Percentiles rank a stretch among this genome's conserved stretches.
phyloP scores from a whole-genome alignment of 352 stramenopile species.

The Globisporangium cystogenes region DNA sequence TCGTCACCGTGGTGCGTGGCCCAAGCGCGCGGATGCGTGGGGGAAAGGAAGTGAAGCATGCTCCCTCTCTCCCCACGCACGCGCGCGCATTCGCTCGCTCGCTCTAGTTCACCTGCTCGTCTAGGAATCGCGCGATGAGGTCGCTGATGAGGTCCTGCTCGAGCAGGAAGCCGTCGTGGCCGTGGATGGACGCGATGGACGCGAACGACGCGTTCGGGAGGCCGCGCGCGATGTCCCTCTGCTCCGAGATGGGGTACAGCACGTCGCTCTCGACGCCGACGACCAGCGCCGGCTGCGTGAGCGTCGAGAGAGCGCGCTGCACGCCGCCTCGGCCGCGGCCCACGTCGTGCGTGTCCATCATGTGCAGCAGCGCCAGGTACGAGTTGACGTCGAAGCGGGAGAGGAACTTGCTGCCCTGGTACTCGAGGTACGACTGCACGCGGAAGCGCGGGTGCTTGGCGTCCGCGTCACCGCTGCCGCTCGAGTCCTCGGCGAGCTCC shows the following conservation, averaged over 20 bases:
- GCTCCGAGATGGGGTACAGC: constrained; percentile 92
- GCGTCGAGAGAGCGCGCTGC: constrained; percentile 39
- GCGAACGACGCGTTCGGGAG: constrained; percentile 86
- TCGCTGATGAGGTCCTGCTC: constrained; percentile 92
- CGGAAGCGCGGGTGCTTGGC: constrained; percentile 35
- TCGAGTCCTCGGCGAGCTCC: constrained; percentile 21
- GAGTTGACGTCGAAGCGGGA: constrained; percentile 94
- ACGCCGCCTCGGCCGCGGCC: constrained; percentile 77
- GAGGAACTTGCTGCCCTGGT: constrained; percentile 96
- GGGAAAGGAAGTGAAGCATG: background rate
- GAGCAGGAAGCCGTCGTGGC: constrained; percentile 96
- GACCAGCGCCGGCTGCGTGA: constrained; percentile 84
- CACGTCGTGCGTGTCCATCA: constrained; percentile 97
- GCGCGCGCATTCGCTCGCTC: background rate
- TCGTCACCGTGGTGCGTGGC: background rate
- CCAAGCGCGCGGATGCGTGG: background rate
- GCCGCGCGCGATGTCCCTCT: constrained; percentile 78
- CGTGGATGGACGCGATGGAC: constrained; percentile 87
- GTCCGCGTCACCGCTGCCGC: constrained; percentile 12
- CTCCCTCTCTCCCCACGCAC: background rate
- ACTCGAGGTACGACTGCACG: constrained; percentile 85
- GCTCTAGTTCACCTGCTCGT: constrained; percentile 18
- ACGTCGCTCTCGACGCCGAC: constrained; percentile 94
- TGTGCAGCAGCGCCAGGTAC: constrained; percentile 93
- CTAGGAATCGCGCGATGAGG: constrained; percentile 55